These are phyloP conservation scores for Cordyceps fumosorosea DNA, from an alignment of 2,329 filamentous ascomycete species.

Conservation along the genomic window DNA sequence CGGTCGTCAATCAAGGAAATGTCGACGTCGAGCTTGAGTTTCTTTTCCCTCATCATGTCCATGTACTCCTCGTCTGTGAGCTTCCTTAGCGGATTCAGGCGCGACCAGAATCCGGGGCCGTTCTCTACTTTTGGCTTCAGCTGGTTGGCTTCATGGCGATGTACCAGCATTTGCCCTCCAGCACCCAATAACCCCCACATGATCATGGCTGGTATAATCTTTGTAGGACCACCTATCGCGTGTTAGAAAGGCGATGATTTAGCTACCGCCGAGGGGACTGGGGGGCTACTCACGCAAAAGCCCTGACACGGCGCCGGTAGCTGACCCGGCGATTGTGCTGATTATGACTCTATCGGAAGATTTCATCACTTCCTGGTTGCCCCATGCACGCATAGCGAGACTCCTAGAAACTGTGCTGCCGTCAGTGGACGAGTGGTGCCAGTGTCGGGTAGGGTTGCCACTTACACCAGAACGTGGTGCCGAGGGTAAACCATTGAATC, in stretches of 20 bases:
- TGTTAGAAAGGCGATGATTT: slow-evolving; percentile 15
- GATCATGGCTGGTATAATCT: slow-evolving; percentile 44
- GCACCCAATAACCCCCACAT: slow-evolving; percentile 40
- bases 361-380: slow-evolving; percentile 45
- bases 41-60: slow-evolving; percentile 62
- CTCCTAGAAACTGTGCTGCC: slow-evolving; percentile 39
- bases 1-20: slow-evolving; percentile 74
- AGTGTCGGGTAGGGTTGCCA: slow-evolving; percentile 9
- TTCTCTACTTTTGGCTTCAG: slow-evolving; percentile 31
- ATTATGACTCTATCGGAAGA: slow-evolving; percentile 56
- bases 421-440: neutral
- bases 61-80: slow-evolving; percentile 69
- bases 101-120: slow-evolving; percentile 43
- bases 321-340: slow-evolving; percentile 63
- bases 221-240: slow-evolving; percentile 42
- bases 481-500: slow-evolving; percentile 74
- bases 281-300: slow-evolving; percentile 39
- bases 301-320: slow-evolving; percentile 57
- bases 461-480: slow-evolving; percentile 69
- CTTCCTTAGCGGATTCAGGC: slow-evolving; percentile 64
- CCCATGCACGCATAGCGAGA: slow-evolving; percentile 41
- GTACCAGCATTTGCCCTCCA: slow-evolving; percentile 32
- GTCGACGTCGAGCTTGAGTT: slow-evolving; percentile 65
- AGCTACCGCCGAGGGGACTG: neutral
- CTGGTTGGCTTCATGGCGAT: slow-evolving; percentile 22